phyloP scores from a whole-genome alignment of 164 flowering plant species.

The Tetrastigma voinierianum region DNA sequence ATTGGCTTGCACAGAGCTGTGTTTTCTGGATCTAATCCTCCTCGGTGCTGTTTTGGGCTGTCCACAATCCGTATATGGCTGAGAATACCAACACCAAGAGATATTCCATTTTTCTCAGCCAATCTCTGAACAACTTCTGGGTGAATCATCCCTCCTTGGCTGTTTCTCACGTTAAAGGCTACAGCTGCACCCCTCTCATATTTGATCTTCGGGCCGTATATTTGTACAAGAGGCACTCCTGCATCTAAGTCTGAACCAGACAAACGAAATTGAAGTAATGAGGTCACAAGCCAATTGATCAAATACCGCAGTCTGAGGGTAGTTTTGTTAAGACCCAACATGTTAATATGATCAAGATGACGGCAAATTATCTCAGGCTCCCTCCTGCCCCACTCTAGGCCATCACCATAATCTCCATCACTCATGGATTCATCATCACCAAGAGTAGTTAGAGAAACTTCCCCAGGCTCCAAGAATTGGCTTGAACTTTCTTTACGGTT shows the following conservation, averaged over 20 bases:
- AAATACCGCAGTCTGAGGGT: slow-evolving; percentile 65
- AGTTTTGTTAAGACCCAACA: slow-evolving; percentile 87
- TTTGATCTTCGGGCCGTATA: slow-evolving; percentile 90
- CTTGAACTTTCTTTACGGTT: slow-evolving; percentile 31
- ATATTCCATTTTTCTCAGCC: slow-evolving; percentile 73
- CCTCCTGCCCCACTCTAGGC: slow-evolving; percentile 62
- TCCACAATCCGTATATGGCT: slow-evolving; percentile 64
- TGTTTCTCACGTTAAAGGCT: slow-evolving; percentile 76
- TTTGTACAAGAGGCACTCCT: slow-evolving; percentile 56
- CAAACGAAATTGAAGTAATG: slow-evolving; percentile 69
- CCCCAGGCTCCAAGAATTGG: slow-evolving; percentile 45
- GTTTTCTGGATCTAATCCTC: slow-evolving; percentile 45
- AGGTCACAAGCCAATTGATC: slow-evolving; percentile 91
- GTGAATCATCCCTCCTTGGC: slow-evolving; percentile 45
- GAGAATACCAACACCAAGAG: slow-evolving; percentile 78
- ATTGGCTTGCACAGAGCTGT: slow-evolving; percentile 49
- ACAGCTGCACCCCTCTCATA: slow-evolving; percentile 92
- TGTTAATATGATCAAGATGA: slow-evolving; percentile 79
- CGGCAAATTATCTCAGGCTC: slow-evolving; percentile 79
- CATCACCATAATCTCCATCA: slow-evolving; percentile 67
- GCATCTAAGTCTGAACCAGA: slow-evolving; percentile 42
- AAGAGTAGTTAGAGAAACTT: slow-evolving; percentile 35
- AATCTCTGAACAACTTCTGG: slow-evolving; percentile 80
- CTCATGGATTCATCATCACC: slow-evolving; percentile 44
- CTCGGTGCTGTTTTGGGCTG: slow-evolving; percentile 34